Conservation (phyloP, 345 rosid genomes). For the Eucalyptus leucophloia region DNA sequence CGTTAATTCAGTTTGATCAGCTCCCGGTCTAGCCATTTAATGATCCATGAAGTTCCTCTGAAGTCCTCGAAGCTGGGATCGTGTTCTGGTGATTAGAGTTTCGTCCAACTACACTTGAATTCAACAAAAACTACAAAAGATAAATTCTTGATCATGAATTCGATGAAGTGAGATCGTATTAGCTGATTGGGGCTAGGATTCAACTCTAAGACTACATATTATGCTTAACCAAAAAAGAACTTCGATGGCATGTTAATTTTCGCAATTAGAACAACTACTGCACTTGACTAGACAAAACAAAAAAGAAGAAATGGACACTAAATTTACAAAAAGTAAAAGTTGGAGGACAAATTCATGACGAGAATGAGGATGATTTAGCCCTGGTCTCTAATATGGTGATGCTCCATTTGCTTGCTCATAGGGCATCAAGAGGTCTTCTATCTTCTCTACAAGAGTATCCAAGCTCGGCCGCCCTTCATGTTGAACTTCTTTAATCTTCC, state of each 20-base stretch:
- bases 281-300: background rate
- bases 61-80: too few species aligned
- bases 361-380: background rate
- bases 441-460: slow-evolving; percentile 1
- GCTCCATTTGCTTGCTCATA: background rate
- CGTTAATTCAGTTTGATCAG: too few species aligned
- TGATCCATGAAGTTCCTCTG: too few species aligned
- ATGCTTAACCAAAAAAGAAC: too few species aligned
- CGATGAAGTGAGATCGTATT: too few species aligned
- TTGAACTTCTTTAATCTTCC: slow-evolving; percentile 35
- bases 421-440: background rate
- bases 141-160: too few species aligned
- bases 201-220: too few species aligned
- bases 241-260: background rate
- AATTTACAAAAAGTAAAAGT: background rate
- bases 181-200: too few species aligned
- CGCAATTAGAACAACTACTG: background rate
- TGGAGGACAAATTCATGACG: background rate
- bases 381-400: background rate
- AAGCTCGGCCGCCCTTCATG: slow-evolving; percentile 21
- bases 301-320: background rate
- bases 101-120: too few species aligned
- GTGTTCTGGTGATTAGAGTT: too few species aligned
- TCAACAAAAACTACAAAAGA: too few species aligned
- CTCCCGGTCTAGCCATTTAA: too few species aligned